These are phyloP conservation scores for Lodderomyces orthopsilosis DNA, from an alignment of 1,139 yeast genomes.

Conservation along the genomic window DNA sequence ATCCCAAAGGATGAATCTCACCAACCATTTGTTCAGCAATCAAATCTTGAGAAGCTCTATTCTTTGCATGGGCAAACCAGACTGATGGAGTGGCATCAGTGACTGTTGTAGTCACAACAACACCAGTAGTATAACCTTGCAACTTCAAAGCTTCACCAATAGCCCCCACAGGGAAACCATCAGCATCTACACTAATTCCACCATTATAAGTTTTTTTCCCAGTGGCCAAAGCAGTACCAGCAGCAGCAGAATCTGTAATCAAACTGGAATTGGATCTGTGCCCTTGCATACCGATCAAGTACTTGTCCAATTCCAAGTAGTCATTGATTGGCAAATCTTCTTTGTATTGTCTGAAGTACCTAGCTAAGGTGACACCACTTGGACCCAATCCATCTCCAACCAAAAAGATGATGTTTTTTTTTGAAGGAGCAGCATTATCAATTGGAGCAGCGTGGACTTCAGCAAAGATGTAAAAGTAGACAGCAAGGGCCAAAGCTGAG, in stretches of 20 bases:
- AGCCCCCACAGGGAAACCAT: conserved; percentile 69
- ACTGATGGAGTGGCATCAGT: conserved; percentile 83
- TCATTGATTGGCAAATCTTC: conserved; percentile 52
- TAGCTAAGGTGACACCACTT: conserved; percentile 69
- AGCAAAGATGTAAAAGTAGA: conserved; percentile 12
- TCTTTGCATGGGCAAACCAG: conserved; percentile 73
- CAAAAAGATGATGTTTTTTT: conserved; percentile 72
- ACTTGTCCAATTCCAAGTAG: conserved; percentile 58
- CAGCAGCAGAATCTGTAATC: conserved; percentile 91
- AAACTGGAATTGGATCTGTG: conserved; percentile 73
- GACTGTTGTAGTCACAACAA: conserved; percentile 84
- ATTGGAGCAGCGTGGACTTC: conserved; percentile 13
- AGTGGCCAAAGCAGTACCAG: conserved; percentile 88
- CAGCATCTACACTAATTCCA: conserved; percentile 73
- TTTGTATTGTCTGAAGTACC: conserved; percentile 62
- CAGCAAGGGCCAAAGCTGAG: conserved; percentile 11
- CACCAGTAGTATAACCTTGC: conserved; percentile 73
- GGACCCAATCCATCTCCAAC: conserved; percentile 95
- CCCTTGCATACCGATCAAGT: conserved; percentile 72
- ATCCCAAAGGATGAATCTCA: conserved; percentile 58
- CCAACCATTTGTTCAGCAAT: conserved; percentile 88
- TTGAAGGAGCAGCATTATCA: conserved; percentile 22
- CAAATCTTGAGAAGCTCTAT: conserved; percentile 71
- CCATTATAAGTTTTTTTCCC: conserved; percentile 78
- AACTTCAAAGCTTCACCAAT: conserved; percentile 78